Base-by-base conservation (phyloP, 2,329 filamentous ascomycete genomes). In the Chrysoporthe puriensis region DNA sequence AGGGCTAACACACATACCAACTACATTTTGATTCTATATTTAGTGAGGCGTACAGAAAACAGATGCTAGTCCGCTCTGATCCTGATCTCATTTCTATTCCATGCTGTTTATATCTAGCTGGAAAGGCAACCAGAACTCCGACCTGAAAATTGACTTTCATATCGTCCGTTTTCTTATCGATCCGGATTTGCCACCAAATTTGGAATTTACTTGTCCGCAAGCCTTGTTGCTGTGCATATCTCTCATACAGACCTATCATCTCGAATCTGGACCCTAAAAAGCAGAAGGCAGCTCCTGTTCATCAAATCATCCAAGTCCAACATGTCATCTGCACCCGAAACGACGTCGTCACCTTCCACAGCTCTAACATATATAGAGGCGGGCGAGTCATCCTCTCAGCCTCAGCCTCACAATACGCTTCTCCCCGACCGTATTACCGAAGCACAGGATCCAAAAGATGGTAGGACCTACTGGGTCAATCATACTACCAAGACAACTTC, bases 401-500 rank as follows among this genome's bases (percentile, higher is more conserved):
- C 50, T 13, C n/a, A 16, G 13, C 21, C 9, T 54, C 21, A 26
- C 9, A 1, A 54, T 32, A 3, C 14, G 21, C 21, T 9, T 46
- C 6, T 46, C 44, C 44, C 44, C 44, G 44, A 14, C 18, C 44
- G n/a, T 16, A 54, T 54, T 3, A 34, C 50, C 50, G n/a, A 32
- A 14, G 21, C 9, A 11, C 50, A 32, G 50, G 9, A 54, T 54
- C 50, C 50, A 2, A 54, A 8, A 3, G 13, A 13, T 26, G 50
- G 50, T 32, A 54, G 50, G 21, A 54, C 50, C 4, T 54, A 54
- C 21, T 54, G 50, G 50, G 21, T 54, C 21, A 32, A 54, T 21
- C 50, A 54, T 9, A 54, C n/a, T 32, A 54, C 21, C 50, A 54
- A 54, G 21, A 54, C 50, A 54, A 32, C 50, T 21, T 54, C 50